Conservation (phyloP, 139 green algal species). For the Tetradesmus obliquus region DNA sequence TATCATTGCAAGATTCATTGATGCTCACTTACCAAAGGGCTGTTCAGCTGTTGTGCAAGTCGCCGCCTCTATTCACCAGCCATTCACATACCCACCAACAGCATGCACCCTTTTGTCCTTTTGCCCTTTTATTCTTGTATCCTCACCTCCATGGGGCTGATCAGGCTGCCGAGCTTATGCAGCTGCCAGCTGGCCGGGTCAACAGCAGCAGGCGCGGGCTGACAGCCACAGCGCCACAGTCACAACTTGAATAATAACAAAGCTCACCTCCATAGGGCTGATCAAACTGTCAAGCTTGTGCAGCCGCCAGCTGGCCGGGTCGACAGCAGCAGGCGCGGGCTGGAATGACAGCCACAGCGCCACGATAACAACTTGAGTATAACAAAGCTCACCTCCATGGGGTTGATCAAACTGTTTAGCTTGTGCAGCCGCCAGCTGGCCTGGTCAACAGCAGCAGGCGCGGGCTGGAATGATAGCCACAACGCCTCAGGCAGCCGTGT, state of each 20-base stretch:
- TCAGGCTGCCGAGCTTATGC: constrained; percentile 63
- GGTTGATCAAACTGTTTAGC: constrained; percentile 56
- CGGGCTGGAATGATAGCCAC: constrained; percentile 55
- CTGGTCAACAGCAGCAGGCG: constrained; percentile 32
- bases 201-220: constrained; percentile 33
- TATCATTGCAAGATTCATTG: too few species aligned
- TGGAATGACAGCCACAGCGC: constrained; percentile 58
- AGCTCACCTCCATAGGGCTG: constrained; percentile 55
- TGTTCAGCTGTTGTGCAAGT: too few species aligned
- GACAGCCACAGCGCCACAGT: constrained; percentile 66
- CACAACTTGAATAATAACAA: constrained; percentile 35
- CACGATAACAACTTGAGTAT: too few species aligned
- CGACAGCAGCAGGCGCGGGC: constrained; percentile 34
- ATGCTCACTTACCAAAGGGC: too few species aligned
- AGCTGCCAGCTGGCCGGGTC: constrained; percentile 55
- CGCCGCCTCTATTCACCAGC: too few species aligned
- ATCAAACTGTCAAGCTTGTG: constrained; percentile 65
- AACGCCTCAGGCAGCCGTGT: constrained; percentile 74
- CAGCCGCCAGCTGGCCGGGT: constrained; percentile 55
- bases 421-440: constrained; percentile 66
- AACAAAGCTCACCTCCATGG: constrained; percentile 52
- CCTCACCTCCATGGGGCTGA: constrained; percentile 58
- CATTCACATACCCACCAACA: too few species aligned
- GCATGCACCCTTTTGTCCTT: too few species aligned
- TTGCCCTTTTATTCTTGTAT: too few species aligned